Conservation (phyloP, 305 asterid species). For the Solanum hybrid region DNA sequence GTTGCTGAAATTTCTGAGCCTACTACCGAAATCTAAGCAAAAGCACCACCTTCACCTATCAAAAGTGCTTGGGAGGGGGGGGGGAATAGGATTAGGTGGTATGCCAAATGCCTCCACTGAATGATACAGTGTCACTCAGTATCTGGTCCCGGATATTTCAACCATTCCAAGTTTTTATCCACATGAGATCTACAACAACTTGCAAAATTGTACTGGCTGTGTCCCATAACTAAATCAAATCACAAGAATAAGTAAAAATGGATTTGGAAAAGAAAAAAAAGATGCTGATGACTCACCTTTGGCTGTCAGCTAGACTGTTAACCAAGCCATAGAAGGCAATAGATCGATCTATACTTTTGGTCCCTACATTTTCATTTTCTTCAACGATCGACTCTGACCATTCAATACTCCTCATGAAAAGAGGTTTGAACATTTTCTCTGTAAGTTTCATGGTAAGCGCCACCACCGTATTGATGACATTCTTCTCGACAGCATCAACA, state of each 20-base stretch:
- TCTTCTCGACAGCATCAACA: conserved; percentile 56
- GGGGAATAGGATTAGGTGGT: not conserved
- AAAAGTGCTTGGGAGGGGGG: no score
- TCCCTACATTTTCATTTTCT: conserved; percentile 25
- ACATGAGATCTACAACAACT: not conserved
- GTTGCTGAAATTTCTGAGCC: not conserved
- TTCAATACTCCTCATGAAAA: conserved; percentile 73
- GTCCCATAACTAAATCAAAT: not conserved
- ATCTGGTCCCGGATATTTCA: not conserved
- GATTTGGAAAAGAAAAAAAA: not conserved
- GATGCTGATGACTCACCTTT: conserved; percentile 39
- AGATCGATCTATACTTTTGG: conserved; percentile 39
- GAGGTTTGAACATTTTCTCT: conserved; percentile 76
- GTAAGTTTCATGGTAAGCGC: conserved; percentile 75
- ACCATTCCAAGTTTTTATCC: not conserved
- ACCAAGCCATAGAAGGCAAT: conserved; percentile 80
- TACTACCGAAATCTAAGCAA: not conserved
- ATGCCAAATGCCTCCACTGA: not conserved
- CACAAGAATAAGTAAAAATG: not conserved
- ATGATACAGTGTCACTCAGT: not conserved
- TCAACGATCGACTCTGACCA: conserved; percentile 62
- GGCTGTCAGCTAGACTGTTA: conserved; percentile 71
- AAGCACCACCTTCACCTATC: not conserved
- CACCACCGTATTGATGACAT: conserved; percentile 51
- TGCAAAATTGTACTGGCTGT: not conserved